A percentile compares a stretch with the other conserved stretches of the same genome.
phyloP scores from a whole-genome alignment of 306 rosid species.

The Casuarina glauca region DNA sequence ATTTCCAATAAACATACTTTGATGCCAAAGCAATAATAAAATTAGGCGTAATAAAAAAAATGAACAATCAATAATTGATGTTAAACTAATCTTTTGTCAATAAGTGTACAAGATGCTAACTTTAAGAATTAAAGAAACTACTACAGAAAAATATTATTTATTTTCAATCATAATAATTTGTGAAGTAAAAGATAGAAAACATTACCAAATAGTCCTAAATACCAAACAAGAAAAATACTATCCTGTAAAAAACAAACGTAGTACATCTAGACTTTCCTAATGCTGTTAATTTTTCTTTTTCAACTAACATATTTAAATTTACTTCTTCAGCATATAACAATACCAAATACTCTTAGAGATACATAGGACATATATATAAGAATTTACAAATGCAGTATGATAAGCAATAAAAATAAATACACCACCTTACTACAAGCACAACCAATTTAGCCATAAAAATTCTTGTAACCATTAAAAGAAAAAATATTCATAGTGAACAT shows the following conservation, averaged over 20 bases:
- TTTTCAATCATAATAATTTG: too few relatives aligned
- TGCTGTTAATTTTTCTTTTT: not conserved
- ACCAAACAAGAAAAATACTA: not conserved
- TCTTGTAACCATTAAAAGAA: too few relatives aligned
- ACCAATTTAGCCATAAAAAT: not conserved
- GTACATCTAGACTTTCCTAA: not conserved
- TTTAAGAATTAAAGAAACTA: too few relatives aligned
- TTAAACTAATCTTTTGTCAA: too few relatives aligned
- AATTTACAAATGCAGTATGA: not conserved
- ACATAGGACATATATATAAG: not conserved
- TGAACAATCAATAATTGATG: too few relatives aligned
- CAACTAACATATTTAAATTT: not conserved
- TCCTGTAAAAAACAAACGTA: not conserved
- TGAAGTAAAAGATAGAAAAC: too few relatives aligned
- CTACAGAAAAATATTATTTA: too few relatives aligned
- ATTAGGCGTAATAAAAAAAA: too few relatives aligned
- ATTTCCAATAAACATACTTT: too few relatives aligned
- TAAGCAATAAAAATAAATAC: not conserved
- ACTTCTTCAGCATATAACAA: not conserved
- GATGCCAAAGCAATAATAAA: too few relatives aligned
- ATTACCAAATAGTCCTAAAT: not conserved
- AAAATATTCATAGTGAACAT: not conserved
- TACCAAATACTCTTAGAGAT: slow-evolving; percentile 1
- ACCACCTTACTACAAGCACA: not conserved
- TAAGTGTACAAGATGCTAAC: too few relatives aligned